Base-by-base conservation (phyloP, 2,329 filamentous ascomycete genomes). In the Apiospora marii region DNA sequence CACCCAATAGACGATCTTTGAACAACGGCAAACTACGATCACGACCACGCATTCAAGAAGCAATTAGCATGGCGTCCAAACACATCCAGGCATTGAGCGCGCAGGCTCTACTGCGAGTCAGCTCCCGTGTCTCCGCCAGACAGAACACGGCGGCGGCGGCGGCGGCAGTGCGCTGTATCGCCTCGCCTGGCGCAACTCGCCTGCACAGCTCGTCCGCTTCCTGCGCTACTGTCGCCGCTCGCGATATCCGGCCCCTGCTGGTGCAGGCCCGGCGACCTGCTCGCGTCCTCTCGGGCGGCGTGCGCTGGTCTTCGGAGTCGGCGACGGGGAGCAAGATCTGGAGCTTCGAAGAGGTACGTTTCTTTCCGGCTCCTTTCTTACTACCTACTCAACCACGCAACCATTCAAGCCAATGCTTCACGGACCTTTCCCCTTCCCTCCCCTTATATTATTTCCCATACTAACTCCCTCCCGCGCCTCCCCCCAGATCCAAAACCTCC, bases 341-440 rank as follows among this genome's bases (percentile, higher is more conserved):
- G 77, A 78, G 34, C 14, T 81, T 81, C 48, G 78, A 81, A 68
- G 78, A 81, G 74, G 80, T 81, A 72, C 19, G 78, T 75, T 75
- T 30, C 30, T 22, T n/a, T n/a, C n/a, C n/a, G 12, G 12, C 24
- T 13, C 49, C 13, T 10, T 22, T 46, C 30, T 4, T 27, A 22
- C 14, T 22, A 61, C 37, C 19, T 30, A 14, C 30, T 2, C 10
- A 7, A 14, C 14, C 3, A 27, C n/a, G n/a, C n/a, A n/a, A n/a
- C n/a, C n/a, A n/a, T n/a, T n/a, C n/a, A n/a, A n/a, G n/a, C n/a
- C 48, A 27, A 43, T 43, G 12, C 41, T 43, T 14, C 13, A 30
- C n/a, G n/a, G n/a, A 27, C 49, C 10, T 22, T 8, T 22, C 4
- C n/a, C 0, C 22, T n/a, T 37, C 58, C 12, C 12, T 22, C 14